Evolutionary conservation across 148 eudicot species (phyloP).

Genomic region (Chenopodium quinoa): DNA sequence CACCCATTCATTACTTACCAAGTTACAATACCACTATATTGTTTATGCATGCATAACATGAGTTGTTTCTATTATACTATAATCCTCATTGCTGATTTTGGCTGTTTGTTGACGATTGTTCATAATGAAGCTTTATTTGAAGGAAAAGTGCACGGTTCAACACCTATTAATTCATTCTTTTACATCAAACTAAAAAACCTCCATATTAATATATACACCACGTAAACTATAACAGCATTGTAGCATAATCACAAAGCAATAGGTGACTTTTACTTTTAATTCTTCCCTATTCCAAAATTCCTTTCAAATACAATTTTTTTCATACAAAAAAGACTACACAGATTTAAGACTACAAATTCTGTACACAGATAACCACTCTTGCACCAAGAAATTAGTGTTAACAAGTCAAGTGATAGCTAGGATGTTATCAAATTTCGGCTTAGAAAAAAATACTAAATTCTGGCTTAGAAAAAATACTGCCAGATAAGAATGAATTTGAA

Average conservation of each 20-base stretch:
- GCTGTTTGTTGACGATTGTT: too few species aligned
- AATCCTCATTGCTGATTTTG: too few species aligned
- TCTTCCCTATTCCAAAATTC: not conserved
- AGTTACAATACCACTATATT: too few species aligned
- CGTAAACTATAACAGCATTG: not conserved
- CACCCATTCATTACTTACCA: too few species aligned
- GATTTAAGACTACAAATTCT: not conserved
- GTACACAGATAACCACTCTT: not conserved
- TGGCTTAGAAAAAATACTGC: slow-evolving; percentile 20
- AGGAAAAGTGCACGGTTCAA: too few species aligned
- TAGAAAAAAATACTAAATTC: slow-evolving; percentile 17
- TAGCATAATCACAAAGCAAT: not conserved
- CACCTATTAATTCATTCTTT: not conserved
- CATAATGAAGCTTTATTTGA: too few species aligned
- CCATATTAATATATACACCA: not conserved
- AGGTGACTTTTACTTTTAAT: not conserved
- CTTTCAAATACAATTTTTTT: not conserved
- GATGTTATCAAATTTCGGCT: slow-evolving; percentile 20
- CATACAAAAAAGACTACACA: not conserved
- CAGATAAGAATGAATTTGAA: not conserved
- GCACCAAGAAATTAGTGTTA: not conserved
- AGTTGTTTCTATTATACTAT: too few species aligned
- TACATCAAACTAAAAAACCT: not conserved
- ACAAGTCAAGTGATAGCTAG: slow-evolving; percentile 2
- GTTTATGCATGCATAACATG: too few species aligned